Percentiles rank a stretch among this genome's conserved stretches.
Conservation (phyloP, 2,329 filamentous ascomycete species). For the Penicillium sp. region DNA sequence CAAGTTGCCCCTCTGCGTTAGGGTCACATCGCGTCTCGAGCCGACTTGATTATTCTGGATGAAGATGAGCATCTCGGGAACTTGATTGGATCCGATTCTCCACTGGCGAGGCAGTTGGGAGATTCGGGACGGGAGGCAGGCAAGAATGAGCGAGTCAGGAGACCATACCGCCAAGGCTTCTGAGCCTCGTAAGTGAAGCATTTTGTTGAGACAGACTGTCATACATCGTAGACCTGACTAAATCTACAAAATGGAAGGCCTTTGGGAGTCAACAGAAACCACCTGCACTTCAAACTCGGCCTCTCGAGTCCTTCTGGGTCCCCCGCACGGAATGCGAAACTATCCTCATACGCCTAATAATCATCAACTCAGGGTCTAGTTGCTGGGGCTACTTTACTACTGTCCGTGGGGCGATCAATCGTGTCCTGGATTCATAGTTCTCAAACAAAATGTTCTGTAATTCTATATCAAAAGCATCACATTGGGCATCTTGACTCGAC, state of each 20-base stretch:
- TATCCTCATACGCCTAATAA: neutral
- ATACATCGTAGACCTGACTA: neutral
- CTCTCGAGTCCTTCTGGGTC: neutral
- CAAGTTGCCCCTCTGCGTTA: slow-evolving; percentile 6
- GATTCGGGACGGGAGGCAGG: neutral
- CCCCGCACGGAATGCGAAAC: neutral
- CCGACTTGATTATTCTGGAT: neutral
- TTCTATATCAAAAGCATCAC: neutral
- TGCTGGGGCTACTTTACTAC: neutral
- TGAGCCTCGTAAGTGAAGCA: neutral
- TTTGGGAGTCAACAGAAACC: neutral
- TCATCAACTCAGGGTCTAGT: neutral
- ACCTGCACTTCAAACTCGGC: too few species aligned
- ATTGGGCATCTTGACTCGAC: neutral
- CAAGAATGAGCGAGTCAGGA: neutral
- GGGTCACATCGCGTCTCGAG: slow-evolving; percentile 23
- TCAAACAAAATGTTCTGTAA: too few species aligned
- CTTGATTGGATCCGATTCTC: slow-evolving; percentile 14
- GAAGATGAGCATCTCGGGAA: neutral
- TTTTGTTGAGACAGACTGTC: neutral
- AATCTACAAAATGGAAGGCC: too few species aligned
- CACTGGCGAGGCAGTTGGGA: slow-evolving; percentile 7
- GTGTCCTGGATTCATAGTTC: neutral
- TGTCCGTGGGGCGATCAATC: neutral
- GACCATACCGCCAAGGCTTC: neutral